Evolutionary conservation across 1,139 yeast genomes (phyloP), one percentile per base, ranked within the genome.

Genomic region (Sugiyamaella castrensis): DNA sequence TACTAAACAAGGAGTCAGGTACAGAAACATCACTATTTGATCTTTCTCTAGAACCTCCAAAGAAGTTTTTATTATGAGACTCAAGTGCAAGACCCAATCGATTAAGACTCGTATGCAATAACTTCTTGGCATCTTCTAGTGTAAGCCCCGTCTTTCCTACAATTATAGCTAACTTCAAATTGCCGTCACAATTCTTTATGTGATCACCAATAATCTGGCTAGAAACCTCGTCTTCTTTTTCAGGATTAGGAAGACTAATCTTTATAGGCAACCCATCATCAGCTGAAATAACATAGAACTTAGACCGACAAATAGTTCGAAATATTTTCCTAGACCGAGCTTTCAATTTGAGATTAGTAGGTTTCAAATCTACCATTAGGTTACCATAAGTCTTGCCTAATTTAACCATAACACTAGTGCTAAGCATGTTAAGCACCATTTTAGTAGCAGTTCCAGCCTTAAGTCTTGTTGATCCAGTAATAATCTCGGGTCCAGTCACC

Each of bases 391-490:
- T 61, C 50, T 61, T 61, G 10, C 65, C 65, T 26, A 59, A 51
- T 27, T 50, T 52, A 28, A 61, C 55, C 65, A 61, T 61, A 28
- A 56, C 50, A 11, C 58, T 57, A 2, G 65, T 61, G 19, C 61
- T 57, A 16, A 61, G 43, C 62, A 57, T 59, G 43, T 61, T 61
- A 29, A 61, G 52, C 10, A 60, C 61, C 55, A 61, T 43, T 50
- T 61, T 61, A 12, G 65, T 61, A 10, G 64, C 64, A 8, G 65
- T 60, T 2, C 65, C 65, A 9, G 65, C 65, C 48, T 61, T 61
- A 37, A 61, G 54, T 30, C 65, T 50, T n/a, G 65, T 61, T 27
- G 59, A 53, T 2, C 65, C 65, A 9, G 65, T 59, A 33, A 61
- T 50, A 10, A 61, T 53, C 44, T 61, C 65, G 4, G 65, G 59